Evolutionary conservation across 768 basidiomycete genomes (phyloP).

Genomic region (Sporobolomyces pararoseus): DNA sequence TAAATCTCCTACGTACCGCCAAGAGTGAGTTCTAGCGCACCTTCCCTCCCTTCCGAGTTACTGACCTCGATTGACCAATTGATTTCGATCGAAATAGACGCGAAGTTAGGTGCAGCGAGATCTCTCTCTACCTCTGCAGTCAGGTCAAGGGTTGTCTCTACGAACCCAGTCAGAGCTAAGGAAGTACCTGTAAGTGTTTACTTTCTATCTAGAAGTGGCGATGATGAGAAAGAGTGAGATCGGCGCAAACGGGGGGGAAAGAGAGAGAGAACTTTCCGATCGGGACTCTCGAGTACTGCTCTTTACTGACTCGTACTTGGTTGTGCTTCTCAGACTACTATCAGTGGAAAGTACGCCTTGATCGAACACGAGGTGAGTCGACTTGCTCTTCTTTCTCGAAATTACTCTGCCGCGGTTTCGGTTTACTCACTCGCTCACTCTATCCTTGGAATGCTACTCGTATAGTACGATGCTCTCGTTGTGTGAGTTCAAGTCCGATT

Average conservation of each 20-base stretch:
- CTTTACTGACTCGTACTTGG: too few relatives aligned
- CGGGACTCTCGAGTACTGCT: background rate
- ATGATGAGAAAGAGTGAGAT: conserved; percentile 2
- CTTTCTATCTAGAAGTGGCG: background rate
- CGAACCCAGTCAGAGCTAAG: conserved; percentile 37
- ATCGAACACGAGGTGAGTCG: conserved; percentile 77
- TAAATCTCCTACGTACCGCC: conserved; percentile 7
- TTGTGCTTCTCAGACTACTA: conserved; percentile 21
- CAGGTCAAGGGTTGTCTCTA: conserved; percentile 27
- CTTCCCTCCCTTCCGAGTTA: background rate
- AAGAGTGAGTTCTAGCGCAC: background rate
- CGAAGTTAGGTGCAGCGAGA: conserved; percentile 1
- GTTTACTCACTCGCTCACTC: background rate
- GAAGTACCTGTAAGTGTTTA: conserved; percentile 37
- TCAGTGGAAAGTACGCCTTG: conserved; percentile 77
- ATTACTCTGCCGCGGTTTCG: conserved; percentile 9
- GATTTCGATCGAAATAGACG: conserved; percentile 1
- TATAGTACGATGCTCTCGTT: conserved; percentile 84
- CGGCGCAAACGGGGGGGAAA: background rate
- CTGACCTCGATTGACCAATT: background rate
- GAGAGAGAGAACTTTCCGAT: background rate
- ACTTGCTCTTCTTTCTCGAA: background rate
- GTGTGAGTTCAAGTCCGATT: conserved; percentile 62
- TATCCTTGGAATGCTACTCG: background rate
- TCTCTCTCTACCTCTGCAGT: conserved; percentile 31